phyloP scores from a whole-genome alignment of 108 stramenopile genomes.

The Aurantiochytrium sp. region DNA sequence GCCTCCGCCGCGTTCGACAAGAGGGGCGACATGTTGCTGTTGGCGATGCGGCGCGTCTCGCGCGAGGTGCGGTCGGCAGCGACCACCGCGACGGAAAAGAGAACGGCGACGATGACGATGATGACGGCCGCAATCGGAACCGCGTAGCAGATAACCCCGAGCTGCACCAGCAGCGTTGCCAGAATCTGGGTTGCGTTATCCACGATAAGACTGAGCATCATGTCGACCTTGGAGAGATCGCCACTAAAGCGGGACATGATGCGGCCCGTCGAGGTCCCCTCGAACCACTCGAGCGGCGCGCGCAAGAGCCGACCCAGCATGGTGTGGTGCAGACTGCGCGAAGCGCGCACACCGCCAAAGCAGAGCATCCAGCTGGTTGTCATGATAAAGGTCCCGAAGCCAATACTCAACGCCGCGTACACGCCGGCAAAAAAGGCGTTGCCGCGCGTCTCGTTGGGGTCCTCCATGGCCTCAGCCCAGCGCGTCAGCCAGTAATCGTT shows the following conservation, averaged over 20 bases:
- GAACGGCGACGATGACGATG: constrained; percentile 65
- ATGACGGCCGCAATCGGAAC: constrained; percentile 61
- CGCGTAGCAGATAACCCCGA: constrained; percentile 63
- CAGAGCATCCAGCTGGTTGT: neutral
- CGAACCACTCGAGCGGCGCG: constrained; percentile 79
- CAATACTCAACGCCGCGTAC: neutral
- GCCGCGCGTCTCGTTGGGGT: neutral
- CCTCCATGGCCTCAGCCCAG: constrained; percentile 4
- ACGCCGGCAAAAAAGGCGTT: neutral
- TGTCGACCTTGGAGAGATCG: neutral
- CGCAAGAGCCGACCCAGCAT: constrained; percentile 73
- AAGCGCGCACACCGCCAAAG: constrained; percentile 56
- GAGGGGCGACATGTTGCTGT: neutral
- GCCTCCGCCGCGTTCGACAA: neutral
- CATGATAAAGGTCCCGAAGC: constrained; percentile 33
- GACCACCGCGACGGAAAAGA: constrained; percentile 65
- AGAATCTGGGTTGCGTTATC: constrained; percentile 68
- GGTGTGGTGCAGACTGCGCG: constrained; percentile 66
- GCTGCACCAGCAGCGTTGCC: constrained; percentile 60
- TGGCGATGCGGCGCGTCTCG: neutral
- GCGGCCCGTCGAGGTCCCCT: constrained; percentile 80
- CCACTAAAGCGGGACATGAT: constrained; percentile 69
- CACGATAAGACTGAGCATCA: constrained; percentile 44
- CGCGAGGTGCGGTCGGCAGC: constrained; percentile 44
- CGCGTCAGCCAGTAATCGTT: constrained; percentile 29